Evolutionary conservation across 2,329 filamentous ascomycete genomes (phyloP), one percentile per base, ranked within the genome.

Genomic region (Trichophyton schoenleinii): DNA sequence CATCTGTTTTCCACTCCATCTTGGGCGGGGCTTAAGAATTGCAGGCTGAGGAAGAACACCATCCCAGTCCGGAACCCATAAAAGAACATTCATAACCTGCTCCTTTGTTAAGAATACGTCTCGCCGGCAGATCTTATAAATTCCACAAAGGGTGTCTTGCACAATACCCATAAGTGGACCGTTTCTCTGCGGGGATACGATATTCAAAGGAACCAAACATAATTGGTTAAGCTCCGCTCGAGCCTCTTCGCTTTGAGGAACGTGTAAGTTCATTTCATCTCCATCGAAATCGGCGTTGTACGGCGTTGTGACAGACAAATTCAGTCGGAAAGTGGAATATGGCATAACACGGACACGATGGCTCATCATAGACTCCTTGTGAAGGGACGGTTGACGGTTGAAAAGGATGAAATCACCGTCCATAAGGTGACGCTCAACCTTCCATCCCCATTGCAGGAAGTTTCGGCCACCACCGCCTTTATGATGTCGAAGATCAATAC

Each of bases 301-400:
- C 0, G 94, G 94, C 31, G 91, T 95, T 0, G 95, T 99, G 70
- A 99, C 94, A 0, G 94, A 99, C 67, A 99, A 76, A 71, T 99
- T 99, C 55, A 99, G 83, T 65, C 94, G 87, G 80, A 99, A 99
- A 1, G 94, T 99, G 4, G 94, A 99, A 75, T 96, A 99, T 2
- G 94, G 94, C 91, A 99, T 97, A 64, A 99, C 94, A 63, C 87
- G 87, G 65, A 99, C 94, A 68, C 90, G 86, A 76, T 99, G 94
- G 75, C 90, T 94, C 95, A 99, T 99, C 94, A 99, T 99, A 63
- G 94, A 99, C 73, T 99, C 94, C 76, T 99, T 99, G 81, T 99
- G 94, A 70, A 99, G 81, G 41, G 94, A 99, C 0, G 94, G 94
- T 73, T 99, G 94, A 81, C 94, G 94, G 75, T 99, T 99, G 84